Conservation (phyloP, 1,139 yeast genomes). For the Diutina siamensis region DNA sequence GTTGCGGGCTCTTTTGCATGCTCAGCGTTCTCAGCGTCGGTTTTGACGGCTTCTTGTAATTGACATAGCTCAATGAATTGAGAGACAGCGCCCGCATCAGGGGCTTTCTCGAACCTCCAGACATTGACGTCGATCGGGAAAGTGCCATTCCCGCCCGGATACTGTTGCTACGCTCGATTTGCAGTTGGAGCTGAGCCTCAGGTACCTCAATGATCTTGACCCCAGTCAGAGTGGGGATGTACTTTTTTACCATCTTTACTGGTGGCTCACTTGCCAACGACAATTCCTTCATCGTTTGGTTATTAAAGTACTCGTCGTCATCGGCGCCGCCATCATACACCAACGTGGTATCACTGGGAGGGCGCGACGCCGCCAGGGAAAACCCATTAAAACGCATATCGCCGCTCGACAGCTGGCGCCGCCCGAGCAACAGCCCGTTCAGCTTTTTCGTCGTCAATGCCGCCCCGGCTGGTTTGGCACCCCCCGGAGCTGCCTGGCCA, state of each 20-base stretch:
- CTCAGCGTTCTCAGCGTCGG: neutral
- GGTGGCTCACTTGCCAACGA: neutral
- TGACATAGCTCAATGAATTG: neutral
- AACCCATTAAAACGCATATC: neutral
- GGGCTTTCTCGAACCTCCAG: neutral
- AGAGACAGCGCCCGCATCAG: conserved; percentile 6
- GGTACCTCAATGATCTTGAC: conserved; percentile 39
- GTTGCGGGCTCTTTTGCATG: neutral
- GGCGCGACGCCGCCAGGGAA: neutral
- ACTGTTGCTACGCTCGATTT: conserved; percentile 30
- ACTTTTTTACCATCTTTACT: conserved; percentile 34
- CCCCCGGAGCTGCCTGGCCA: neutral
- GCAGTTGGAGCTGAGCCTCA: conserved; percentile 24
- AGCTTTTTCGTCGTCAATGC: neutral
- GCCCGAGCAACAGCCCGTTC: conserved; percentile 6
- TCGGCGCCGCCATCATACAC: neutral
- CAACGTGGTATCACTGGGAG: neutral
- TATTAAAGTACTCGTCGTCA: neutral
- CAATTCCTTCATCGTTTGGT: neutral
- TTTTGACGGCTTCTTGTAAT: neutral
- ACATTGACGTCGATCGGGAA: conserved; percentile 16
- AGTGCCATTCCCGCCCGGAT: conserved; percentile 23
- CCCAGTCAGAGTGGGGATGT: conserved; percentile 38
- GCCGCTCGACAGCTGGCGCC: neutral
- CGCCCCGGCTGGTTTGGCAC: neutral